Conservation (phyloP, 306 rosid species). For the Pterocarpus macrocarpus region DNA sequence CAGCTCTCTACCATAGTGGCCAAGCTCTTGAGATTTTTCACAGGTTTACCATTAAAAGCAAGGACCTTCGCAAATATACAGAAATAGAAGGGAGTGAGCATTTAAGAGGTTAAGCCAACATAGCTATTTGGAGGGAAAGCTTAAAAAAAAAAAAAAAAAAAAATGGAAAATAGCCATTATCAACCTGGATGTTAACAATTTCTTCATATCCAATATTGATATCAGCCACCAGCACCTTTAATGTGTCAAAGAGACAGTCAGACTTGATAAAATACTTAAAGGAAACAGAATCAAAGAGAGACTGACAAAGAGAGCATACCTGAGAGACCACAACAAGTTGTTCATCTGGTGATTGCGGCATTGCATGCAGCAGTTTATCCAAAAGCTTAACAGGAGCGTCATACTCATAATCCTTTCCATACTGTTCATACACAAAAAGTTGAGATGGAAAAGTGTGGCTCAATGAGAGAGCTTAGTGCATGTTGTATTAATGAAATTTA, state of each 20-base stretch:
- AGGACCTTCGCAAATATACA: conserved; percentile 63
- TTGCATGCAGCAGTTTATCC: conserved; percentile 87
- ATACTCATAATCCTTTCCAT: conserved; percentile 90
- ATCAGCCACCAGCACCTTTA: conserved; percentile 93
- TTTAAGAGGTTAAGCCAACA: conserved; percentile 14
- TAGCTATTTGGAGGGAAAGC: conserved; percentile 29
- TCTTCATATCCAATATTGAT: conserved; percentile 97
- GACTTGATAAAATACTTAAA: conserved; percentile 5
- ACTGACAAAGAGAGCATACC: conserved; percentile 58
- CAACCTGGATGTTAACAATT: conserved; percentile 89
- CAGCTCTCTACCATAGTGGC: conserved; percentile 91
- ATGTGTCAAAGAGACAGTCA: conserved; percentile 47
- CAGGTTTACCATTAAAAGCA: conserved; percentile 89
- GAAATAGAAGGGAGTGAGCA: conserved; percentile 18
- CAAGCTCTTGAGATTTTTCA: conserved; percentile 86
- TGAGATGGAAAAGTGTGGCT: conserved; percentile 32
- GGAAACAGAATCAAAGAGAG: conserved; percentile 14
- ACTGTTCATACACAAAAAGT: conserved; percentile 59
- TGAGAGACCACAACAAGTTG: conserved; percentile 95
- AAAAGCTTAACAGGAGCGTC: conserved; percentile 97
- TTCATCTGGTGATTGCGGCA: conserved; percentile 88
- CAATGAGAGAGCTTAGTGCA: conserved; percentile 34
- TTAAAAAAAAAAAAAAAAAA: not conserved
- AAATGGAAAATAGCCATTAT: conserved; percentile 6
- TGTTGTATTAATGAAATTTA: conserved; percentile 19